Evolutionary conservation across 2,329 filamentous ascomycete species (phyloP).

Genomic region (Orbilia brochopaga): DNA sequence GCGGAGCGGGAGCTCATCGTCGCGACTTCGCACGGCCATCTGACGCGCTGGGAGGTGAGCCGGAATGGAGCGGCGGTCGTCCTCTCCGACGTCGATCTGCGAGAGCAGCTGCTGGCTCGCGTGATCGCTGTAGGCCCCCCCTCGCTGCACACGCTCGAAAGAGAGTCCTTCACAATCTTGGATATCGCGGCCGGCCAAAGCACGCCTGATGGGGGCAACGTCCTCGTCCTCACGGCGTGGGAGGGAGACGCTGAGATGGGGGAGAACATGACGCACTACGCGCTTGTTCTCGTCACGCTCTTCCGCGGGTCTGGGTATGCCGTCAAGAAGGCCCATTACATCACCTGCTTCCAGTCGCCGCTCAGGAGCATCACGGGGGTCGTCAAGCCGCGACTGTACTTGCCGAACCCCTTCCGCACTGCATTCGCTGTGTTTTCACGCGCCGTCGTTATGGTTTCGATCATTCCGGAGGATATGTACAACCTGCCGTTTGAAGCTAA

Average conservation of each 20-base stretch:
- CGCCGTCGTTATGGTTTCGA: slow-evolving; percentile 77
- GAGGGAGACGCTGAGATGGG: slow-evolving; percentile 59
- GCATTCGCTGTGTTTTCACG: slow-evolving; percentile 82
- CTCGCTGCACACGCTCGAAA: slow-evolving; percentile 38
- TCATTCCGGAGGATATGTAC: slow-evolving; percentile 64
- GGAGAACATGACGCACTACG: slow-evolving; percentile 68
- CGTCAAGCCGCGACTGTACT: slow-evolving; percentile 70
- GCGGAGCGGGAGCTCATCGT: slow-evolving; percentile 86
- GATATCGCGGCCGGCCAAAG: slow-evolving; percentile 74
- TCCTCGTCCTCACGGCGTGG: slow-evolving; percentile 34
- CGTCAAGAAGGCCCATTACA: slow-evolving; percentile 41
- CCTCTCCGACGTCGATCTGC: slow-evolving; percentile 73
- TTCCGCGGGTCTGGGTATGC: slow-evolving; percentile 57
- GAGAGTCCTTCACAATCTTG: slow-evolving; percentile 70
- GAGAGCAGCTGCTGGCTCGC: slow-evolving; percentile 65
- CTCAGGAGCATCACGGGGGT: slow-evolving; percentile 54
- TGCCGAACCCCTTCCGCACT: slow-evolving; percentile 78
- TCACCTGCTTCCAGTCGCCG: slow-evolving; percentile 35
- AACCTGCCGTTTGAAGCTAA: slow-evolving; percentile 14
- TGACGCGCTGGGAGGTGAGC: slow-evolving; percentile 87
- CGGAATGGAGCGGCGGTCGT: slow-evolving; percentile 82
- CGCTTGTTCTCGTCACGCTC: slow-evolving; percentile 61
- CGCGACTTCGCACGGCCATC: slow-evolving; percentile 74
- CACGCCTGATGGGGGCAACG: slow-evolving; percentile 52
- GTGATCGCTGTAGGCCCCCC: slow-evolving; percentile 52